phyloP scores from a whole-genome alignment of 495 filamentous ascomycete genomes.

The Evernia prunastri region DNA sequence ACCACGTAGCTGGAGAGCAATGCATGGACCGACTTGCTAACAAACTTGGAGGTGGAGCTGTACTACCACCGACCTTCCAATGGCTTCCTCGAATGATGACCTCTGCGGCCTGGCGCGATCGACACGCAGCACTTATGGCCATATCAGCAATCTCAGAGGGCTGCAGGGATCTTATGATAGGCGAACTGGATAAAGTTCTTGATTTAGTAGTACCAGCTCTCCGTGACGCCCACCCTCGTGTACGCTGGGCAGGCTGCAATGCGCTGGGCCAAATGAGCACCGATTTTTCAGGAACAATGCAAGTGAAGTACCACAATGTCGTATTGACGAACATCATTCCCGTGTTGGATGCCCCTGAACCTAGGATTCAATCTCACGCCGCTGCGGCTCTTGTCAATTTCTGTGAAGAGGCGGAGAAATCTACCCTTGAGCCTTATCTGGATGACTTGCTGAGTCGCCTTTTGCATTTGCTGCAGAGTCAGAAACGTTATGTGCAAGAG shows the following conservation, averaged over 20 bases:
- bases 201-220: conserved; percentile 89
- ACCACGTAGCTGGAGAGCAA: conserved; percentile 97
- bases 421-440: conserved; percentile 86
- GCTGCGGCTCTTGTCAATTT: conserved; percentile 98
- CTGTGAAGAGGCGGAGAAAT: conserved; percentile 96
- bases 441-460: conserved; percentile 78
- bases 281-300: conserved; percentile 98
- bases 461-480: conserved; percentile 75
- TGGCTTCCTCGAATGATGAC: conserved; percentile 98
- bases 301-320: conserved; percentile 82
- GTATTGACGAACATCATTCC: conserved; percentile 89
- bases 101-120: conserved; percentile 88
- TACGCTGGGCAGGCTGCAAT: conserved; percentile 97
- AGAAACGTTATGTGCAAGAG: conserved; percentile 94
- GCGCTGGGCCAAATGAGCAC: conserved; percentile 99
- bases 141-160: conserved; percentile 99
- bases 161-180: conserved; percentile 91
- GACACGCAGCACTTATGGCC: conserved; percentile 97
- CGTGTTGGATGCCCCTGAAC: conserved; percentile 82
- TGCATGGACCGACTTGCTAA: conserved; percentile 98
- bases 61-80: conserved; percentile 88
- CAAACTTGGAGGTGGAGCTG: conserved; percentile 80
- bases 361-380: conserved; percentile 92
- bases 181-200: conserved; percentile 87
- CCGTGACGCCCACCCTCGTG: conserved; percentile 85